phyloP scores from a whole-genome alignment of 306 rosid genomes.

The Nissolia schottii region DNA sequence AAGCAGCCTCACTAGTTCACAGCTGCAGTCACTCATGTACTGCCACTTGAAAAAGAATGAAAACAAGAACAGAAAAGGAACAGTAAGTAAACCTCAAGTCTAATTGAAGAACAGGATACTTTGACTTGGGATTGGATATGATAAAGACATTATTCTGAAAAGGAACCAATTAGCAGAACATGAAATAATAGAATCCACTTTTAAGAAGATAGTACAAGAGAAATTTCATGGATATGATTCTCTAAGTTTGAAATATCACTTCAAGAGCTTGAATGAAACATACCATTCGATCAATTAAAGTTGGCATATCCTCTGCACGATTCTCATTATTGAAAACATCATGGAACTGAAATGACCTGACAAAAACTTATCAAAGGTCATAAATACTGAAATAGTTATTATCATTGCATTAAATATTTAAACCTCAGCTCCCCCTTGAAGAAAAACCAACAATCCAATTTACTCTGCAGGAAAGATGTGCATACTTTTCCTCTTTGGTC shows the following conservation, averaged over 20 bases:
- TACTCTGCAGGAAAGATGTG: constrained; percentile 32
- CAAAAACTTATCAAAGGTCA: constrained; percentile 32
- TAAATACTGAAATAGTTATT: not conserved
- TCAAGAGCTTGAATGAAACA: constrained; percentile 18
- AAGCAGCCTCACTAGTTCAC: constrained; percentile 27
- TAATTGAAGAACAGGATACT: constrained; percentile 87
- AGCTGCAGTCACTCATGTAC: constrained; percentile 23
- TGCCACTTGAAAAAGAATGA: not conserved
- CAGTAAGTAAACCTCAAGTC: constrained; percentile 64
- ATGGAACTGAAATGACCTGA: constrained; percentile 87
- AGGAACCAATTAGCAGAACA: constrained; percentile 20
- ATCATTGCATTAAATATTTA: constrained; percentile 11
- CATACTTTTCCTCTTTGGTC: constrained; percentile 89
- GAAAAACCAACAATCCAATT: constrained; percentile 19
- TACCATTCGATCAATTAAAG: constrained; percentile 89
- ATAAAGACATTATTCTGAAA: constrained; percentile 88
- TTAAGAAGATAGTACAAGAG: not conserved
- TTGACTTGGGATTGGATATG: constrained; percentile 86
- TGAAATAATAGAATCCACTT: constrained; percentile 3
- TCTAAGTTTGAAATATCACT: constrained; percentile 16
- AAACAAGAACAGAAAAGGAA: not conserved
- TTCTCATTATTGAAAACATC: constrained; percentile 89
- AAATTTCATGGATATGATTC: not conserved
- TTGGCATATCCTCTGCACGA: constrained; percentile 86
- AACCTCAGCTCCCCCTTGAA: constrained; percentile 17